Evolutionary conservation across 2,329 filamentous ascomycete genomes (phyloP).

Genomic region (Bipolaris sorokiniana): DNA sequence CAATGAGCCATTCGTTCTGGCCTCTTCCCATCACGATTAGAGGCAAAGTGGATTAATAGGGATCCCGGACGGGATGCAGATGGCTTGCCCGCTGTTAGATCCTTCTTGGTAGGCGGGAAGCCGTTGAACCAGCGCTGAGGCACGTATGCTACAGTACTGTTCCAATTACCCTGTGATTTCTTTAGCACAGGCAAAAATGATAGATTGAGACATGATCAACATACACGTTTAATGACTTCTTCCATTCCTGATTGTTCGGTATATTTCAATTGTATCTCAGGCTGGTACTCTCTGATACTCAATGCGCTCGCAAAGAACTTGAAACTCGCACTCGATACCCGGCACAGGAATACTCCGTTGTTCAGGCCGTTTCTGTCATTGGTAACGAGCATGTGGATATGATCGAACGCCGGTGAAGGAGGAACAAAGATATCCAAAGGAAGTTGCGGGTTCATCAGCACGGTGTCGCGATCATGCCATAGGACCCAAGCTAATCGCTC

Average conservation of each 20-base stretch:
- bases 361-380: slow-evolving; percentile 52
- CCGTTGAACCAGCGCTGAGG: slow-evolving; percentile 14
- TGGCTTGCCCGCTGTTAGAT: neutral
- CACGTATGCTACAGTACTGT: neutral
- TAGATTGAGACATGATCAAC: neutral
- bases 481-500: slow-evolving; percentile 7
- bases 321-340: slow-evolving; percentile 48
- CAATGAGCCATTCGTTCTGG: slow-evolving; percentile 12
- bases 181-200: neutral
- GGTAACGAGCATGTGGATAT: slow-evolving; percentile 42
- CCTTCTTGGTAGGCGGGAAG: neutral
- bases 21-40: slow-evolving; percentile 11
- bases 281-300: slow-evolving; percentile 6
- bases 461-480: slow-evolving; percentile 12
- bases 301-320: slow-evolving; percentile 46
- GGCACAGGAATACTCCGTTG: slow-evolving; percentile 48
- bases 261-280: slow-evolving; percentile 8
- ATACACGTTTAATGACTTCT: neutral
- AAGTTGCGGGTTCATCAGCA: slow-evolving; percentile 9
- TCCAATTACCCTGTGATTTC: neutral
- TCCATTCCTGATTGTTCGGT: slow-evolving; percentile 13
- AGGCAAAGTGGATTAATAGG: slow-evolving; percentile 9
- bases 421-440: slow-evolving; percentile 8
- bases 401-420: neutral
- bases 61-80: slow-evolving; percentile 2